phyloP scores from a whole-genome alignment of 2,329 filamentous ascomycete species.

The Aspergillus uvarum region DNA sequence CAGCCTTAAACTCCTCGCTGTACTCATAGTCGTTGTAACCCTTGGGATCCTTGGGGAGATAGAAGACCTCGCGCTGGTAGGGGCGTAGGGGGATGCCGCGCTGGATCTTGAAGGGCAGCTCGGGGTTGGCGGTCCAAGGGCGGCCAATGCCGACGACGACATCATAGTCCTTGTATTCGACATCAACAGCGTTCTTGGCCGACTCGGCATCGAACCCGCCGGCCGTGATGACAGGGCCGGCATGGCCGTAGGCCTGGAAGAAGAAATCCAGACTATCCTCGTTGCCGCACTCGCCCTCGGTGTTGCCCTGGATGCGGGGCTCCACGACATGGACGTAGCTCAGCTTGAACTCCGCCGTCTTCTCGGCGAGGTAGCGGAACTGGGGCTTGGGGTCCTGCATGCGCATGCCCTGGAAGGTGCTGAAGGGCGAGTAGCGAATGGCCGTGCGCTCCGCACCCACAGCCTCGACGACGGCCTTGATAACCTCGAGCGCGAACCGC shows the following conservation, averaged over 20 bases:
- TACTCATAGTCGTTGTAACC: slow-evolving; percentile 44
- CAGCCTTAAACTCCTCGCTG: slow-evolving; percentile 33
- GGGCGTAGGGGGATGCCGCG: slow-evolving; percentile 37
- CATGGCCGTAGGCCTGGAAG: slow-evolving; percentile 42
- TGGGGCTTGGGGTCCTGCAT: slow-evolving; percentile 64
- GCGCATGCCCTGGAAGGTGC: slow-evolving; percentile 49
- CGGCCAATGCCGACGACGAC: slow-evolving; percentile 44
- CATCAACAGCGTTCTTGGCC: slow-evolving; percentile 40
- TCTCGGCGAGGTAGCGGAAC: slow-evolving; percentile 58
- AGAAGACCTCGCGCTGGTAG: slow-evolving; percentile 46
- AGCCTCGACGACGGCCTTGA: slow-evolving; percentile 42
- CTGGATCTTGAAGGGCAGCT: slow-evolving; percentile 45
- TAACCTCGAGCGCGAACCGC: slow-evolving; percentile 56
- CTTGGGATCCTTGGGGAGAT: slow-evolving; percentile 33
- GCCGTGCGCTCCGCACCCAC: slow-evolving; percentile 48
- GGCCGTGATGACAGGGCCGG: slow-evolving; percentile 52
- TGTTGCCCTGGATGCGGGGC: slow-evolving; percentile 46
- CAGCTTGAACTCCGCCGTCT: slow-evolving; percentile 54
- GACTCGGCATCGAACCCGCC: slow-evolving; percentile 47
- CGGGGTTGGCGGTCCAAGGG: slow-evolving; percentile 48
- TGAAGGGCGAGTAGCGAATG: slow-evolving; percentile 51
- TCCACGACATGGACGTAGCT: slow-evolving; percentile 65
- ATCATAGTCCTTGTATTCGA: slow-evolving; percentile 31
- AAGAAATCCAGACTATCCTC: slow-evolving; percentile 43
- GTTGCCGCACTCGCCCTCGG: slow-evolving; percentile 35